These are phyloP conservation scores for Dipodascus geniculatus DNA, from an alignment of 805 yeast species.

Conservation along the genomic window DNA sequence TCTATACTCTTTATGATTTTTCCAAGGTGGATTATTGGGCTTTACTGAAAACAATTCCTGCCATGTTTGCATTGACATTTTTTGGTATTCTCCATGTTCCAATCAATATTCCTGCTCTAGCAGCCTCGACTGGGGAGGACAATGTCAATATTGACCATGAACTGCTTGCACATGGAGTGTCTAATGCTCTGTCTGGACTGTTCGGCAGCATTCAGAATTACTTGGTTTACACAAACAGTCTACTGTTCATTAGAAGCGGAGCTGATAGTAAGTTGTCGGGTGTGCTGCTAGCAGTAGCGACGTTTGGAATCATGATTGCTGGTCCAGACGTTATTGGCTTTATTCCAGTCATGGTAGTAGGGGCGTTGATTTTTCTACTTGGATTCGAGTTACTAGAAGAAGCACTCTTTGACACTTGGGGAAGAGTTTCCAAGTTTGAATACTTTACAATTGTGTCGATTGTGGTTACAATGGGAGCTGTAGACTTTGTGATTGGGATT, in stretches of 20 bases:
- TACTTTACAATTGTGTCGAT: conserved; percentile 75
- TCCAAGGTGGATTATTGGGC: conserved; percentile 62
- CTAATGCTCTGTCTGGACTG: conserved; percentile 75
- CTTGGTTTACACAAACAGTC: conserved; percentile 87
- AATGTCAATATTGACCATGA: conserved; percentile 82
- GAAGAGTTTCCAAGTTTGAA: conserved; percentile 63
- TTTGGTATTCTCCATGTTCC: conserved; percentile 96
- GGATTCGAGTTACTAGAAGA: conserved; percentile 88
- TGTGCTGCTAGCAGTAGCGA: conserved; percentile 69
- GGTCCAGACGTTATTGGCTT: conserved; percentile 89
- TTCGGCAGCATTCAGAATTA: conserved; percentile 89
- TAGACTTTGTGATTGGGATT: conserved; percentile 91
- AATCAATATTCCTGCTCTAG: conserved; percentile 93
- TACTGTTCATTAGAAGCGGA: conserved; percentile 85
- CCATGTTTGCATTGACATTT: conserved; percentile 91
- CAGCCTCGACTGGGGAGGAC: conserved; percentile 76
- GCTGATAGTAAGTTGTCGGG: conserved; percentile 88
- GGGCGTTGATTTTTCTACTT: conserved; percentile 75
- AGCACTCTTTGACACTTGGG: conserved; percentile 74
- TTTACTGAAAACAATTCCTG: conserved; percentile 62
- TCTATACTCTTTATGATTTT: conserved; percentile 64
- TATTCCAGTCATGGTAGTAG: conserved; percentile 96
- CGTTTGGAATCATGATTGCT: conserved; percentile 65
- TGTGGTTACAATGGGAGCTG: conserved; percentile 89
- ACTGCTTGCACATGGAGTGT: conserved; percentile 86